Percentiles rank a stretch among this genome's conserved stretches.
Evolutionary conservation across 1,139 yeast genomes (phyloP).

Genomic region (Yamadazyma atmosphaerica): DNA sequence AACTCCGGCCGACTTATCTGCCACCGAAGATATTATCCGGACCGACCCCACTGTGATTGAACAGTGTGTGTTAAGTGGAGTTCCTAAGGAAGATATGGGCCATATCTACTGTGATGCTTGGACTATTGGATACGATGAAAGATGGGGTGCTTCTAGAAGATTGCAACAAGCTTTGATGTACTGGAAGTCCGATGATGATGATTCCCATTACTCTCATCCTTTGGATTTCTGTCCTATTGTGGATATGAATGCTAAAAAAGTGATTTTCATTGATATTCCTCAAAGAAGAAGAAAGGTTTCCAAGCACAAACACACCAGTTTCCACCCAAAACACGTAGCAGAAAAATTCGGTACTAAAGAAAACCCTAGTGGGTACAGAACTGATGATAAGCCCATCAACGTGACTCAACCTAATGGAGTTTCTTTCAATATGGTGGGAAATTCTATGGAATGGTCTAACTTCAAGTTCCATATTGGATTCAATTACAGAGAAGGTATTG

Average conservation of each 20-base stretch:
- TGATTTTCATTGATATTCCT: slow-evolving; percentile 74
- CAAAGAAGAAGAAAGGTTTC: slow-evolving; percentile 71
- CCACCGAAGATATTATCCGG: slow-evolving; percentile 66
- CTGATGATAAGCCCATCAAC: slow-evolving; percentile 60
- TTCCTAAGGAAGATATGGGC: slow-evolving; percentile 65
- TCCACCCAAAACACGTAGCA: slow-evolving; percentile 63
- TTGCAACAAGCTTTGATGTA: slow-evolving; percentile 81
- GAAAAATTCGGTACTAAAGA: slow-evolving; percentile 56
- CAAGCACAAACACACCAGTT: slow-evolving; percentile 64
- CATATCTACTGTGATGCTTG: slow-evolving; percentile 79
- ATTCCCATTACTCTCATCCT: slow-evolving; percentile 81
- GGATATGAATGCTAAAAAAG: slow-evolving; percentile 68
- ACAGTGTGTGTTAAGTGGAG: slow-evolving; percentile 70
- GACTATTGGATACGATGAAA: slow-evolving; percentile 84
- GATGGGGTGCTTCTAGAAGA: slow-evolving; percentile 77
- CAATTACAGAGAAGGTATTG: slow-evolving; percentile 85
- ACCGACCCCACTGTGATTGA: slow-evolving; percentile 67
- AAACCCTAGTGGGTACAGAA: slow-evolving; percentile 56
- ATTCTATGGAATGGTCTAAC: slow-evolving; percentile 74
- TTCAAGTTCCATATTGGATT: slow-evolving; percentile 77
- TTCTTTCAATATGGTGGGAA: slow-evolving; percentile 68
- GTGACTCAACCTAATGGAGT: slow-evolving; percentile 83
- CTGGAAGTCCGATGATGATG: slow-evolving; percentile 76
- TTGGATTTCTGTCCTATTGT: slow-evolving; percentile 82
- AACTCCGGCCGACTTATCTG: slow-evolving; percentile 65